phyloP scores from a whole-genome alignment of 805 yeast genomes.

The Pichia occidentalis region DNA sequence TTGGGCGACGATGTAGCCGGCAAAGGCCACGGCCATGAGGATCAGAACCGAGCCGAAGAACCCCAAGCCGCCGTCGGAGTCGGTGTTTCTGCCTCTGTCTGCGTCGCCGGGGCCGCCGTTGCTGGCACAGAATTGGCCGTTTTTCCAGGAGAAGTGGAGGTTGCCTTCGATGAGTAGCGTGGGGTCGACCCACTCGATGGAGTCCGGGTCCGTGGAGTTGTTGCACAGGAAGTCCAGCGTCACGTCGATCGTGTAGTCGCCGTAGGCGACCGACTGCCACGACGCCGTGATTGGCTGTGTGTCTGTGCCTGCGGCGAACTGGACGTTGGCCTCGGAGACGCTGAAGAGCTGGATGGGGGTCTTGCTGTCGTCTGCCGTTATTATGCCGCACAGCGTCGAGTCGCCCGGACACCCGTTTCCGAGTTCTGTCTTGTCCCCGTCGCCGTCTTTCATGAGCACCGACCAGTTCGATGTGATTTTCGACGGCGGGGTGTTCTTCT shows the following conservation, averaged over 20 bases:
- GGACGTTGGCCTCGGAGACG: conserved; percentile 27
- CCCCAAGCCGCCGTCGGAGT: conserved; percentile 52
- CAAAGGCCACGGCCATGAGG: conserved; percentile 58
- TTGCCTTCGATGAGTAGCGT: conserved; percentile 3
- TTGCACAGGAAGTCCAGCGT: conserved; percentile 39
- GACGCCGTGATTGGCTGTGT: conserved; percentile 28
- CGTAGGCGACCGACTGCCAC: conserved; percentile 64
- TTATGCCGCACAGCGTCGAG: conserved; percentile 75
- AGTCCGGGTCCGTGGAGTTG: conserved; percentile 20
- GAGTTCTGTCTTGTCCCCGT: conserved; percentile 26
- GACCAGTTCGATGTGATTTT: conserved; percentile 57
- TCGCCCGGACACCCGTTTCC: conserved; percentile 55
- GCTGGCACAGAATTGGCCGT: conserved; percentile 12
- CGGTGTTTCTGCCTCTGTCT: conserved; percentile 19
- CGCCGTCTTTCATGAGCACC: conserved; percentile 43
- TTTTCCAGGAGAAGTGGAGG: conserved; percentile 19
- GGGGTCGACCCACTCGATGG: conserved; percentile 6
- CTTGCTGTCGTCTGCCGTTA: conserved; percentile 43
- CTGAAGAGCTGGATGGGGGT: conserved; percentile 42
- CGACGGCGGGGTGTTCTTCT: conserved; percentile 74
- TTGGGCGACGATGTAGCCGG: conserved; percentile 64
- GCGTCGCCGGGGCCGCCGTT: conserved; percentile 20
- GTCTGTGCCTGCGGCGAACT: conserved; percentile 18
- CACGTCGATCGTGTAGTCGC: conserved; percentile 39
- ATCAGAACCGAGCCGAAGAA: conserved; percentile 80